Evolutionary conservation across 108 stramenopile species (phyloP).

Genomic region (Chaetoceros tenuissimus): DNA sequence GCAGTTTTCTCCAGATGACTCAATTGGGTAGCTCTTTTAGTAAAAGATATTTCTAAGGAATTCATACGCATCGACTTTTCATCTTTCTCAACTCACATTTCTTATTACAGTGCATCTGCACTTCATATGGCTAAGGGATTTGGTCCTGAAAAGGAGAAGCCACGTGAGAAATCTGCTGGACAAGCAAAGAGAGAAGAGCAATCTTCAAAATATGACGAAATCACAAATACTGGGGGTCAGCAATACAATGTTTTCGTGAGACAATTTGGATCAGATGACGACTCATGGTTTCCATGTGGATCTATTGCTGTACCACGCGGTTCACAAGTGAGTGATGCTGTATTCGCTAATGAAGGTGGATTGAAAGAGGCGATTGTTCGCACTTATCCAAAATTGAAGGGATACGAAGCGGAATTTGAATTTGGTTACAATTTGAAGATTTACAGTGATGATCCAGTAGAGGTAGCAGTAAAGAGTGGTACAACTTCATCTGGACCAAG

Average conservation of each 20-base stretch:
- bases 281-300: constrained; percentile 76
- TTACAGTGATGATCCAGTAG: constrained; percentile 81
- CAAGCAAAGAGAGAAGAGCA: constrained; percentile 59
- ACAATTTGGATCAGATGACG: constrained; percentile 73
- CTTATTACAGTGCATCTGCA: no score
- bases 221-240: constrained; percentile 71
- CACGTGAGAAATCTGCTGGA: constrained; percentile 46
- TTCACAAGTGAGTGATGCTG: constrained; percentile 70
- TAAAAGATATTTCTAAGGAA: no score
- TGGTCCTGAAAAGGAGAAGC: constrained; percentile 35
- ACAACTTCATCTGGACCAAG: constrained; percentile 34
- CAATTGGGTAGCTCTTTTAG: no score
- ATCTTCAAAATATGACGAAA: constrained; percentile 65
- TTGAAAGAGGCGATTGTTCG: constrained; percentile 54
- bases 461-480: constrained; percentile 56
- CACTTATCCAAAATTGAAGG: constrained; percentile 59
- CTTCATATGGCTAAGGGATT: constrained; percentile 53
- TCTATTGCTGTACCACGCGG: constrained; percentile 71
- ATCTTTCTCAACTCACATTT: no score
- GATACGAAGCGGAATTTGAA: constrained; percentile 70
- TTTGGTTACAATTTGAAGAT: constrained; percentile 84
- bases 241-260: constrained; percentile 78
- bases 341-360: constrained; percentile 66
- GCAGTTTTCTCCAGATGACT: no score
- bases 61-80: no score